Conservation (phyloP, 2,329 filamentous ascomycete genomes). For the Exophiala calicioides region DNA sequence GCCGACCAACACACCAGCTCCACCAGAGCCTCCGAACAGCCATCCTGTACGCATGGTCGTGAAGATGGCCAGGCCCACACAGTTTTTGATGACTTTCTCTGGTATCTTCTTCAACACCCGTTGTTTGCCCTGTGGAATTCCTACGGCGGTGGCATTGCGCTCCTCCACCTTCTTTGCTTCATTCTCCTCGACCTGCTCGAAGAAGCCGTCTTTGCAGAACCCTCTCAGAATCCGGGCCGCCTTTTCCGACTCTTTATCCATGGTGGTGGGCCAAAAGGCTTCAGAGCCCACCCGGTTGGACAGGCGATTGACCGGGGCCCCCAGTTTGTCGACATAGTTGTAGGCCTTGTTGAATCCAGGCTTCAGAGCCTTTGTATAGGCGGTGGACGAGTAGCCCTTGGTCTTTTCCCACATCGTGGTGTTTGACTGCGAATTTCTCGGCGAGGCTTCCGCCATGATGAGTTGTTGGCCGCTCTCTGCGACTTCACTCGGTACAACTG, state of each 20-base stretch:
- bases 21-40: conserved; percentile 88
- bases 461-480: not conserved
- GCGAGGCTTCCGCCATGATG: conserved; percentile 17
- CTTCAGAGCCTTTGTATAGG: conserved; percentile 54
- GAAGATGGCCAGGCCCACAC: conserved; percentile 88
- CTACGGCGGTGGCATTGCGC: conserved; percentile 33
- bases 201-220: conserved; percentile 81
- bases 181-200: conserved; percentile 59
- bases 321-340: conserved; percentile 66
- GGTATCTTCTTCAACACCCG: conserved; percentile 80
- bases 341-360: conserved; percentile 75
- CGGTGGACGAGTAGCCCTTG: conserved; percentile 45
- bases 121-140: conserved; percentile 59
- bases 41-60: conserved; percentile 93
- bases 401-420: conserved; percentile 57
- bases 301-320: conserved; percentile 74
- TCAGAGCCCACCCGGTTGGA: conserved; percentile 80
- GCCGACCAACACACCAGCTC: conserved; percentile 82
- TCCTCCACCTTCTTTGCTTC: conserved; percentile 46
- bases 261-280: conserved; percentile 79
- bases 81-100: conserved; percentile 78
- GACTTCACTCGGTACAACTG: conserved; percentile 1
- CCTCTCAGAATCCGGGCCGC: conserved; percentile 84
- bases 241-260: conserved; percentile 90
- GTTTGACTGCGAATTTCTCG: conserved; percentile 12